Evolutionary conservation across 495 filamentous ascomycete species (phyloP).

Genomic region (Aspergillus leporis): DNA sequence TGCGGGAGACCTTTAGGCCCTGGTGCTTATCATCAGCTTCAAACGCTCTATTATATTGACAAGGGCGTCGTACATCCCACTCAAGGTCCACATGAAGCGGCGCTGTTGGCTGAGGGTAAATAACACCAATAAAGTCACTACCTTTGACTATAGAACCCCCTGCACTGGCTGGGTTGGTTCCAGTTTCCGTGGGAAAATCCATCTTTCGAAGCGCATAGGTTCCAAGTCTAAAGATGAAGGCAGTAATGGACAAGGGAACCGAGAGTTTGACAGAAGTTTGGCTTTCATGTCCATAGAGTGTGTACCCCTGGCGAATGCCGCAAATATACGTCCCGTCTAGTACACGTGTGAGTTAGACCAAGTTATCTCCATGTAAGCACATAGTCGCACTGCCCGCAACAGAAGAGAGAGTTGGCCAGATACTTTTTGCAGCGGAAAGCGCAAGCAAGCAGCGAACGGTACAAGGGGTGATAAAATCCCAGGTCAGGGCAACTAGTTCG

Average conservation of each 20-base stretch:
- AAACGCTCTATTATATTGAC: neutral
- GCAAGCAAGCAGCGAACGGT: conserved; percentile 1
- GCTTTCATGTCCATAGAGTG: neutral
- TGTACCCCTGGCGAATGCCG: conserved; percentile 6
- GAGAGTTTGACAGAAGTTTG: neutral
- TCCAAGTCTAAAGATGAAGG: neutral
- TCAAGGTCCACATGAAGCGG: neutral
- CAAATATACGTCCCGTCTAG: conserved; percentile 5
- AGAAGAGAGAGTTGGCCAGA: neutral
- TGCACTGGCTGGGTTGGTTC: too few species aligned
- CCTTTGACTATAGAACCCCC: too few species aligned
- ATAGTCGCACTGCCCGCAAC: conserved; percentile 4
- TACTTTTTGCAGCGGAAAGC: conserved; percentile 1
- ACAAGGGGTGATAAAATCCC: conserved; percentile 6
- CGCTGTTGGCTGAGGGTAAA: neutral
- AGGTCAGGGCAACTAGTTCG: conserved; percentile 1
- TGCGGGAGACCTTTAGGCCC: neutral
- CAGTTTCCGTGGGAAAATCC: too few species aligned
- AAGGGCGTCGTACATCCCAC: conserved; percentile 8
- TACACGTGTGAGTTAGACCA: neutral
- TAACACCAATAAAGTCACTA: neutral
- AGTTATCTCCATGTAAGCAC: neutral
- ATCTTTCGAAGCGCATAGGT: conserved; percentile 8
- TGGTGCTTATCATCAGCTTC: neutral
- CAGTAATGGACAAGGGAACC: neutral